Conservation (phyloP, 495 filamentous ascomycete species). For the Elaphomyces granulatus region DNA sequence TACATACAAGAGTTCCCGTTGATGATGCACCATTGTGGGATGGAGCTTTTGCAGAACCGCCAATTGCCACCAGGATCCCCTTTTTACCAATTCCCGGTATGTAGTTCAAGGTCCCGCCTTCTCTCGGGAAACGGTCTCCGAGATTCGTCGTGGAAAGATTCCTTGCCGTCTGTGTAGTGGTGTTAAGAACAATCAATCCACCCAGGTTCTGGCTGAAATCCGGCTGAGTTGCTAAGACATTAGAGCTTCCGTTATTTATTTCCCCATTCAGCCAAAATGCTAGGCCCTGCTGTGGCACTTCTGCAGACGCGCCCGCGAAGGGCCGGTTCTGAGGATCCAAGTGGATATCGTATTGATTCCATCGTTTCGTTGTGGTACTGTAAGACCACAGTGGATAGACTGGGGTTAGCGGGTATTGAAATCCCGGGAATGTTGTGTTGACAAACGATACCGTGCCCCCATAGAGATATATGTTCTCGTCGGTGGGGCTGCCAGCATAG, state of each 20-base stretch:
- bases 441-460: constrained; percentile 20
- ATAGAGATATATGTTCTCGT: constrained; percentile 19
- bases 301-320: constrained; percentile 21
- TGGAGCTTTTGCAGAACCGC: constrained; percentile 18
- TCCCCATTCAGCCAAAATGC: constrained; percentile 30
- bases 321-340: constrained; percentile 15
- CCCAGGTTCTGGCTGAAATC: constrained; percentile 12
- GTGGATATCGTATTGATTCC: constrained; percentile 25
- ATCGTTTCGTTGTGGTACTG: constrained; percentile 9
- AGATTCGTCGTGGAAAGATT: constrained; percentile 22
- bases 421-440: constrained; percentile 24
- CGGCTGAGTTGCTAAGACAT: constrained; percentile 2
- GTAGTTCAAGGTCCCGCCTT: constrained; percentile 19
- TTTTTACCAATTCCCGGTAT: constrained; percentile 16
- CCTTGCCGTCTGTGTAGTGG: constrained; percentile 16
- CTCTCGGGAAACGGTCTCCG: constrained; percentile 13
- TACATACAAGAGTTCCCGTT: constrained; percentile 9
- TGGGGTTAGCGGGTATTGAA: constrained; percentile 9
- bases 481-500: constrained; percentile 15
- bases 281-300: constrained; percentile 20
- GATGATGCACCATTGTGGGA: constrained; percentile 5
- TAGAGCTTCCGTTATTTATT: constrained; percentile 21
- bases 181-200: constrained; percentile 27
- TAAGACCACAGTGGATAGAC: constrained; percentile 18
- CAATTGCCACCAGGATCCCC: constrained; percentile 25